A percentile compares a stretch with the other conserved stretches of the same genome.
phyloP scores from a whole-genome alignment of 2,329 filamentous ascomycete species.

The Colletotrichum melonis region DNA sequence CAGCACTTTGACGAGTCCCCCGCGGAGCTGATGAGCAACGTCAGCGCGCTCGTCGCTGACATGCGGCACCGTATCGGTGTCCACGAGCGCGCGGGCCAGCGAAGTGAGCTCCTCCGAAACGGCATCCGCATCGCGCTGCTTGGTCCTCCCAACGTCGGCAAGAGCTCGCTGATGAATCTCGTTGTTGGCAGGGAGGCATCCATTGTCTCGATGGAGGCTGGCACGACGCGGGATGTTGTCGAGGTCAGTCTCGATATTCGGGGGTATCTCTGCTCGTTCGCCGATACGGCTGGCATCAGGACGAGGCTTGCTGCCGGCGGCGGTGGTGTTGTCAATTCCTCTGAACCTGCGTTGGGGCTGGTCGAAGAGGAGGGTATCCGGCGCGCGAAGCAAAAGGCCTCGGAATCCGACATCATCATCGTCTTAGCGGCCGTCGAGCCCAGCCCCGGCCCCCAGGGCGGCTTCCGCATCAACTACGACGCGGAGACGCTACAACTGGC shows the following conservation, averaged over 20 bases:
- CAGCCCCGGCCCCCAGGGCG: slow-evolving; percentile 42
- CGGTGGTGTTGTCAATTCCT: slow-evolving; percentile 37
- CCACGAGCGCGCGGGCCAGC: slow-evolving; percentile 81
- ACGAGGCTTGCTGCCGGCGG: slow-evolving; percentile 46
- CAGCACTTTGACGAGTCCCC: slow-evolving; percentile 96
- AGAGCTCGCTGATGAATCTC: slow-evolving; percentile 91
- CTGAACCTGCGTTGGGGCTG: slow-evolving; percentile 66
- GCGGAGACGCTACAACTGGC: slow-evolving; percentile 66
- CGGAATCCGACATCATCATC: slow-evolving; percentile 87
- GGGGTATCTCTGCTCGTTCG: slow-evolving; percentile 92
- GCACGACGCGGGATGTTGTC: slow-evolving; percentile 93
- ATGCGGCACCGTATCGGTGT: slow-evolving; percentile 73
- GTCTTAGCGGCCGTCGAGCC: slow-evolving; percentile 81
- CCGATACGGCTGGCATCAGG: slow-evolving; percentile 92
- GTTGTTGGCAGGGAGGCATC: slow-evolving; percentile 93
- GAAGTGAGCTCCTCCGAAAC: slow-evolving; percentile 84
- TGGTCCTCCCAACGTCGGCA: slow-evolving; percentile 93
- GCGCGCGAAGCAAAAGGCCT: slow-evolving; percentile 82
- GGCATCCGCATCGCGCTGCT: slow-evolving; percentile 89
- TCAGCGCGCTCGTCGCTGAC: slow-evolving; percentile 70
- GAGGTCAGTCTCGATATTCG: slow-evolving; percentile 91
- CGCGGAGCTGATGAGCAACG: slow-evolving; percentile 74
- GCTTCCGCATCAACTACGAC: slow-evolving; percentile 62
- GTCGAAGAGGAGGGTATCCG: slow-evolving; percentile 93
- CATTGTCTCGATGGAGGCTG: slow-evolving; percentile 92